Evolutionary conservation across 495 filamentous ascomycete genomes (phyloP).

Genomic region (Xeromyces bisporus): DNA sequence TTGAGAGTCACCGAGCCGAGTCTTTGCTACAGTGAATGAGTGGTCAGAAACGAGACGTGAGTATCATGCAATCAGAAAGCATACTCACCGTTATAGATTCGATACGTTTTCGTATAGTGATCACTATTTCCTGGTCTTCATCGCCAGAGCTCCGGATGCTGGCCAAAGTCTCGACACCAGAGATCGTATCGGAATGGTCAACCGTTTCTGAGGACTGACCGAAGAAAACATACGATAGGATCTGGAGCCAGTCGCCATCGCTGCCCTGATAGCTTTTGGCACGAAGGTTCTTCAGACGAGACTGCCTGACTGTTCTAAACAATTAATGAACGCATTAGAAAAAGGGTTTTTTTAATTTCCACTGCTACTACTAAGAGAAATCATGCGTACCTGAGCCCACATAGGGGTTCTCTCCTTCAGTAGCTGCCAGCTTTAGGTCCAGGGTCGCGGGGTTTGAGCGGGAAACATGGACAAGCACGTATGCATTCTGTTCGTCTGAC

Average conservation of each 20-base stretch:
- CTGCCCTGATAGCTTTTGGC: conserved; percentile 36
- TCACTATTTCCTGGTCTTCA: conserved; percentile 21
- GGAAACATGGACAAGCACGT: conserved; percentile 40
- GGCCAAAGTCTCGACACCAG: conserved; percentile 22
- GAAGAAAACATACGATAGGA: conserved; percentile 24
- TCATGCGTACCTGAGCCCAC: conserved; percentile 31
- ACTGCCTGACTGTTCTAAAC: conserved; percentile 29
- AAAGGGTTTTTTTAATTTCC: neutral
- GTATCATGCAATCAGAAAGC: neutral
- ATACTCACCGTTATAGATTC: conserved; percentile 37
- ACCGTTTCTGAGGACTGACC: conserved; percentile 8
- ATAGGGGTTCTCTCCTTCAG: conserved; percentile 51
- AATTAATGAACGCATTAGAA: neutral
- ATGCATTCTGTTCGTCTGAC: conserved; percentile 32
- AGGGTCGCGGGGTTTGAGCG: conserved; percentile 28
- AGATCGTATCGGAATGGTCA: conserved; percentile 4
- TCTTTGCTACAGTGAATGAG: conserved; percentile 35
- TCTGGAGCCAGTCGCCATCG: conserved; percentile 39
- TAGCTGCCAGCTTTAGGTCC: conserved; percentile 47
- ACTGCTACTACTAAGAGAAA: conserved; percentile 2
- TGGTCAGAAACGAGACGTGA: neutral
- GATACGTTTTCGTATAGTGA: conserved; percentile 40
- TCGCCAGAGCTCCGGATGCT: conserved; percentile 14
- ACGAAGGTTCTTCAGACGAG: conserved; percentile 25
- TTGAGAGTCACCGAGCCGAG: conserved; percentile 48